Evolutionary conservation across 2,329 filamentous ascomycete species (phyloP).

Genomic region (Aureobasidium sp.): DNA sequence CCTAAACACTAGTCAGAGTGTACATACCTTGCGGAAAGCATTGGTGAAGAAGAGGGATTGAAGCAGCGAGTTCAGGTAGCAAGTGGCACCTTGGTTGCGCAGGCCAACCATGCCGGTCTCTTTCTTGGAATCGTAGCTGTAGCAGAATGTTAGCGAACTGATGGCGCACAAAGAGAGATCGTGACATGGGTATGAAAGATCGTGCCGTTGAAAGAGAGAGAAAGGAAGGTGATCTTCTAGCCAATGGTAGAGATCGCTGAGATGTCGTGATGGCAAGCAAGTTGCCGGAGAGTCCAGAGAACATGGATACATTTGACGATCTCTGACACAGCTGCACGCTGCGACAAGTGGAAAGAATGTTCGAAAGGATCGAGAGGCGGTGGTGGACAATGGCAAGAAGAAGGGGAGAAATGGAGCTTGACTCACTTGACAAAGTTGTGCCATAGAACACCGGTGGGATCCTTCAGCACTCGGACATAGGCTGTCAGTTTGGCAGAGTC

Average conservation of each 20-base stretch:
- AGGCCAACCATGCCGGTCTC: conserved; percentile 95
- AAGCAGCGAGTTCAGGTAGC: conserved; percentile 43
- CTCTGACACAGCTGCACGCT: background rate
- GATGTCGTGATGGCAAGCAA: background rate
- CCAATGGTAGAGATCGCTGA: background rate
- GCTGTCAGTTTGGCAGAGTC: conserved; percentile 72
- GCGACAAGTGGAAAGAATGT: background rate
- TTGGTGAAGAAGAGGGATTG: conserved; percentile 51
- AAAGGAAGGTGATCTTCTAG: background rate
- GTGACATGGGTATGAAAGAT: background rate
- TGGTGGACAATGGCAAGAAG: no score
- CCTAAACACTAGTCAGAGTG: background rate
- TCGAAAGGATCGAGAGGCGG: background rate
- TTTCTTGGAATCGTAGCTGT: conserved; percentile 85
- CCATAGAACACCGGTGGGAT: conserved; percentile 83
- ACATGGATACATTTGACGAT: background rate
- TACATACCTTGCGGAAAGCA: conserved; percentile 74
- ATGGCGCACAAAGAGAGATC: background rate
- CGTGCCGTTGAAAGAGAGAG: background rate
- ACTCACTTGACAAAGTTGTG: conserved; percentile 71
- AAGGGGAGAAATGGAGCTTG: background rate
- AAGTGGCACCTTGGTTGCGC: conserved; percentile 83
- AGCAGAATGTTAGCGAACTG: background rate
- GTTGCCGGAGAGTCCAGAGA: background rate
- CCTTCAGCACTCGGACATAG: conserved; percentile 72